Evolutionary conservation across 2,329 filamentous ascomycete genomes (phyloP).

Genomic region (Aureobasidium musti): DNA sequence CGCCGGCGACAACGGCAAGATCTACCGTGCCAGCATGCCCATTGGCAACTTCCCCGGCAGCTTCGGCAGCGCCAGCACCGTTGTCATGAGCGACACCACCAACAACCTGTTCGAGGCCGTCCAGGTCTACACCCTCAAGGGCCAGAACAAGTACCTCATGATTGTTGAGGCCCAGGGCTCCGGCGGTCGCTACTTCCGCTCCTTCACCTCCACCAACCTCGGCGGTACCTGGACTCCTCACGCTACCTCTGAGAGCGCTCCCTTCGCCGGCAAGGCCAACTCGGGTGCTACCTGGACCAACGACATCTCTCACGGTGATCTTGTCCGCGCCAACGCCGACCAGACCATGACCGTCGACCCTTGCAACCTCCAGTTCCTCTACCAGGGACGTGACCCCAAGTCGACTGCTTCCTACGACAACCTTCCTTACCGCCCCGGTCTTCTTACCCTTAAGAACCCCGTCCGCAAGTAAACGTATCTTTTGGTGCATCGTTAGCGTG

Average conservation of each 20-base stretch:
- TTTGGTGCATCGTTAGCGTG: background rate
- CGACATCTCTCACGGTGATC: slow-evolving; percentile 67
- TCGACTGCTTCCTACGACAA: slow-evolving; percentile 50
- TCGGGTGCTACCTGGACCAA: slow-evolving; percentile 66
- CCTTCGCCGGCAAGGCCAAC: slow-evolving; percentile 68
- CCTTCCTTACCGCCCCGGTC: slow-evolving; percentile 58
- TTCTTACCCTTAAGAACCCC: slow-evolving; percentile 52
- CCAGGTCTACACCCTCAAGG: slow-evolving; percentile 63
- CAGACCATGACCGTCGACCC: slow-evolving; percentile 65
- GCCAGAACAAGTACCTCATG: slow-evolving; percentile 63
- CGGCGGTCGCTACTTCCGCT: slow-evolving; percentile 65
- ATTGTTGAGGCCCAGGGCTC: slow-evolving; percentile 64
- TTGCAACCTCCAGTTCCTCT: slow-evolving; percentile 66
- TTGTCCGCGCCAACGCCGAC: slow-evolving; percentile 59
- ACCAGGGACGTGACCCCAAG: slow-evolving; percentile 58
- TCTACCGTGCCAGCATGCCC: slow-evolving; percentile 66
- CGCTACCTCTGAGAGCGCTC: slow-evolving; percentile 57
- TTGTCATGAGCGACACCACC: slow-evolving; percentile 57
- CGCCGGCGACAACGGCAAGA: slow-evolving; percentile 65
- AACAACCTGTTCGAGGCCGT: slow-evolving; percentile 67
- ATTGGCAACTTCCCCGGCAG: slow-evolving; percentile 62
- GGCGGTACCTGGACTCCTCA: slow-evolving; percentile 61
- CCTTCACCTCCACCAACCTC: slow-evolving; percentile 62
- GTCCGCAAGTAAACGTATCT: slow-evolving; percentile 4
- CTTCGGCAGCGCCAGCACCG: slow-evolving; percentile 56